Percentiles rank a stretch among this genome's conserved stretches.
phyloP scores from a whole-genome alignment of 1,284 basidiomycete genomes.

The Lentinula novae-zelandiae region DNA sequence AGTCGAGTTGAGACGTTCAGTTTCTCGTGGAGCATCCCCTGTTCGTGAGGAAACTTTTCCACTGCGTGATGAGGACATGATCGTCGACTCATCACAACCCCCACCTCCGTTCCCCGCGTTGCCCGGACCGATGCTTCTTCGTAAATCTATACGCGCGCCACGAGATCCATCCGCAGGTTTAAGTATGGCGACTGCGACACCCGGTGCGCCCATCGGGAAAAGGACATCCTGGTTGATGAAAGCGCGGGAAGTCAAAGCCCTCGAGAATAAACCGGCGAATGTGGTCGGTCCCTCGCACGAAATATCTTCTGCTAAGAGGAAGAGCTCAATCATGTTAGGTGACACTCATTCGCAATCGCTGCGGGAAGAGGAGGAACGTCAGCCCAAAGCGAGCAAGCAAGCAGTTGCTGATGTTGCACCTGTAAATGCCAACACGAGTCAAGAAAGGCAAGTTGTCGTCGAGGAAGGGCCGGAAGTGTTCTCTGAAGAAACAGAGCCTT shows the following conservation, averaged over 20 bases:
- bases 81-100: not conserved
- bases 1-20: not conserved
- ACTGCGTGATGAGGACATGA: not conserved
- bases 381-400: slow-evolving; percentile 45
- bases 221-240: slow-evolving; percentile 77
- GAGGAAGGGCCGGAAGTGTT: slow-evolving; percentile 6
- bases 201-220: slow-evolving; percentile 48
- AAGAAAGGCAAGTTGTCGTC: slow-evolving; percentile 1
- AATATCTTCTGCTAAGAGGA: slow-evolving; percentile 47
- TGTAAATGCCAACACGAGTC: slow-evolving; percentile 20
- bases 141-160: slow-evolving; percentile 56
- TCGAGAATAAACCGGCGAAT: slow-evolving; percentile 47
- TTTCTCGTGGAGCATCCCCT: not conserved
- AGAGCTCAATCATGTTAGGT: slow-evolving; percentile 56
- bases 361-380: slow-evolving; percentile 18
- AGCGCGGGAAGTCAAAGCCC: slow-evolving; percentile 68
- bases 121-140: slow-evolving; percentile 62
- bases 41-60: not conserved
- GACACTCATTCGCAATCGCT: slow-evolving; percentile 24
- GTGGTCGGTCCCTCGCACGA: slow-evolving; percentile 13
- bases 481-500: slow-evolving; percentile 1
- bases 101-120: slow-evolving; percentile 43
- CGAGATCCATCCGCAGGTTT: slow-evolving; percentile 41
- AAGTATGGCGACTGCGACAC: slow-evolving; percentile 33
- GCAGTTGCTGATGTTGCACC: slow-evolving; percentile 31